Conservation (phyloP, 805 yeast genomes). For the Starmerella sp. region DNA sequence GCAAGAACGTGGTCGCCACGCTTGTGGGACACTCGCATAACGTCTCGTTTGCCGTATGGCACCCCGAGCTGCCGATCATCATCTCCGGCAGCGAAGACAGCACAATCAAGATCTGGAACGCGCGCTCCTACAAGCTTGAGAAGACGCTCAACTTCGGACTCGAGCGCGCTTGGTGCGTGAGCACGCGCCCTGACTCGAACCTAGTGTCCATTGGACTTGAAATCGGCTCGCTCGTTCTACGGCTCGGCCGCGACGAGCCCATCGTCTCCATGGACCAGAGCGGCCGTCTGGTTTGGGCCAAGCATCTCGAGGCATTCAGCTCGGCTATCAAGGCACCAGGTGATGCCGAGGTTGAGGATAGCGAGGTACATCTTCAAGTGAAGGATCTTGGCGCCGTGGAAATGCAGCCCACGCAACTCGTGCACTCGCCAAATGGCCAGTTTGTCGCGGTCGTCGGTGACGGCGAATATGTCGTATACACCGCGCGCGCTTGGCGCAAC, state of each 20-base stretch:
- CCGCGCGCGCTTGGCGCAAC: conserved; percentile 97
- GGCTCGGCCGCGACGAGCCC: conserved; percentile 91
- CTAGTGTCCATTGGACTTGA: conserved; percentile 88
- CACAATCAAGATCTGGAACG: conserved; percentile 86
- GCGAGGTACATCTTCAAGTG: conserved; percentile 50
- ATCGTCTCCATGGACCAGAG: conserved; percentile 83
- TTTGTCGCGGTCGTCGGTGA: conserved; percentile 96
- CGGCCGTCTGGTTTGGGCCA: conserved; percentile 85
- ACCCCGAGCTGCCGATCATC: conserved; percentile 91
- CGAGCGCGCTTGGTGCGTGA: conserved; percentile 95
- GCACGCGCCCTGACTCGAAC: conserved; percentile 61
- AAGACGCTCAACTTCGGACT: conserved; percentile 81
- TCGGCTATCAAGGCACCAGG: conserved; percentile 47
- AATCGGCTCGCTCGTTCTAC: conserved; percentile 79
- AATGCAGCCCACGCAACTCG: conserved; percentile 74
- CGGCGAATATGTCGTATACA: conserved; percentile 91
- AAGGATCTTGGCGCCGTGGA: conserved; percentile 94
- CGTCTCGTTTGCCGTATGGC: conserved; percentile 95
- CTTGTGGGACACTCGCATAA: conserved; percentile 88
- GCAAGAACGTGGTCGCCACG: conserved; percentile 88
- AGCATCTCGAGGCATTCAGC: conserved; percentile 79
- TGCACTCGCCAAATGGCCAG: conserved; percentile 95
- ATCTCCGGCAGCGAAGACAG: conserved; percentile 96
- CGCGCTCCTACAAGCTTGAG: conserved; percentile 86
- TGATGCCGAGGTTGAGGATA: conserved; percentile 26